Evolutionary conservation across 148 eudicot species (phyloP).

Genomic region (Pharnaceum exiguum): DNA sequence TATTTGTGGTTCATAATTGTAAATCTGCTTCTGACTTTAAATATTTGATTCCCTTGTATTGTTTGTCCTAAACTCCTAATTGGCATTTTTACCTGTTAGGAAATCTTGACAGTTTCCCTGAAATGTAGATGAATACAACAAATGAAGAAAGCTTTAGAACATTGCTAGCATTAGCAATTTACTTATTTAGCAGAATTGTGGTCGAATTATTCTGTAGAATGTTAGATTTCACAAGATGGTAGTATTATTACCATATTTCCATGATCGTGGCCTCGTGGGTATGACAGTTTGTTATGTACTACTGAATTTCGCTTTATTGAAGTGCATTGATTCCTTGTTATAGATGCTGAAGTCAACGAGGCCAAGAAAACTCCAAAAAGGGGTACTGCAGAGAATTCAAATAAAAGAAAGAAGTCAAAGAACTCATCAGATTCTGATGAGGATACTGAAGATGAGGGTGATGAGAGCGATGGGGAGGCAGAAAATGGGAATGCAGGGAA

Average conservation of each 20-base stretch:
- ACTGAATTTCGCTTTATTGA: neutral
- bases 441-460: conserved; percentile 36
- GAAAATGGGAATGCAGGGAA: conserved; percentile 49
- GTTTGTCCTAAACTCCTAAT: too few species aligned
- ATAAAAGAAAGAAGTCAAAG: conserved; percentile 67
- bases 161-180: too few species aligned
- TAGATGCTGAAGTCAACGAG: conserved; percentile 39
- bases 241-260: too few species aligned
- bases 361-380: conserved; percentile 51
- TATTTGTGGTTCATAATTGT: neutral
- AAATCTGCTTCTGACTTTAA: neutral
- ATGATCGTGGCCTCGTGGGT: too few species aligned
- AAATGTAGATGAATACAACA: too few species aligned
- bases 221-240: too few species aligned
- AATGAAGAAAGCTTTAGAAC: too few species aligned
- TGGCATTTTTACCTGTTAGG: too few species aligned
- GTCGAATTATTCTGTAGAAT: too few species aligned
- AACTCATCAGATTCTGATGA: conserved; percentile 65
- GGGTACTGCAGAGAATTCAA: conserved; percentile 41
- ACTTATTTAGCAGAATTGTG: too few species aligned
- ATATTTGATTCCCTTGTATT: too few species aligned
- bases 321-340: neutral
- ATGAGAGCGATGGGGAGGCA: conserved; percentile 47
- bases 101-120: too few species aligned
- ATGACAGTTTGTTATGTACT: neutral